A percentile compares a stretch with the other conserved stretches of the same genome.
Conservation (phyloP, 169 alveolate genomes). For the Cryptosporidium meleagridis region DNA sequence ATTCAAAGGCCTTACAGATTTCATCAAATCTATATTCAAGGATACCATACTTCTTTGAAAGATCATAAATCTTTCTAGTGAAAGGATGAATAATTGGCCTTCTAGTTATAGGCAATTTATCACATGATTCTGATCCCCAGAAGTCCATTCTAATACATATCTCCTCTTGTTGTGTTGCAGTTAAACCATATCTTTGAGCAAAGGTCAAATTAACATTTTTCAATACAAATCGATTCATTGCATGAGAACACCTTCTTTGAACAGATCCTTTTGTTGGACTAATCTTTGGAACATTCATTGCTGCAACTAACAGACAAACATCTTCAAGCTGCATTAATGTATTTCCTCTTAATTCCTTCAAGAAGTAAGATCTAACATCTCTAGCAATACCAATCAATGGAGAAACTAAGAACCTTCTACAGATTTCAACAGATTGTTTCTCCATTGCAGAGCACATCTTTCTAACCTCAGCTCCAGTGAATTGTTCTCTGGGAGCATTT, state of each 20-base stretch:
- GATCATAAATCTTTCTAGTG: slow-evolving; percentile 45
- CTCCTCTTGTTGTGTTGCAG: slow-evolving; percentile 57
- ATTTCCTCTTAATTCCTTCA: slow-evolving; percentile 28
- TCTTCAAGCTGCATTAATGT: slow-evolving; percentile 64
- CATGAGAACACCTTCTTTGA: slow-evolving; percentile 68
- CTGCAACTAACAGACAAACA: slow-evolving; percentile 48
- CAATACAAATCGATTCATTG: slow-evolving; percentile 56
- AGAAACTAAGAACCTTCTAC: slow-evolving; percentile 68
- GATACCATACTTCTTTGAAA: slow-evolving; percentile 43
- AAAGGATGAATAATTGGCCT: slow-evolving; percentile 47
- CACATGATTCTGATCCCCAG: slow-evolving; percentile 61
- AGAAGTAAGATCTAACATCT: slow-evolving; percentile 62
- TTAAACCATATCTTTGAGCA: slow-evolving; percentile 68
- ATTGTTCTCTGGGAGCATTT: slow-evolving; percentile 59
- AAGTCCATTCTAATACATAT: slow-evolving; percentile 59
- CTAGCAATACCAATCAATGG: slow-evolving; percentile 73
- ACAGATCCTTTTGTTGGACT: slow-evolving; percentile 19
- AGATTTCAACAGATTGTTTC: slow-evolving; percentile 55
- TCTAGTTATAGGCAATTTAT: slow-evolving; percentile 29
- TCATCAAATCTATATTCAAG: slow-evolving; percentile 72
- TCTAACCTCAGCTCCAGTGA: slow-evolving; percentile 52
- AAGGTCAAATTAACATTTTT: slow-evolving; percentile 65
- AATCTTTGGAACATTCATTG: slow-evolving; percentile 57
- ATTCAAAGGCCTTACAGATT: slow-evolving; percentile 61
- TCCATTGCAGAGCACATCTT: slow-evolving; percentile 67